Conservation (phyloP, 768 basidiomycete genomes). For the Chalciporus sphaerocephalus region DNA sequence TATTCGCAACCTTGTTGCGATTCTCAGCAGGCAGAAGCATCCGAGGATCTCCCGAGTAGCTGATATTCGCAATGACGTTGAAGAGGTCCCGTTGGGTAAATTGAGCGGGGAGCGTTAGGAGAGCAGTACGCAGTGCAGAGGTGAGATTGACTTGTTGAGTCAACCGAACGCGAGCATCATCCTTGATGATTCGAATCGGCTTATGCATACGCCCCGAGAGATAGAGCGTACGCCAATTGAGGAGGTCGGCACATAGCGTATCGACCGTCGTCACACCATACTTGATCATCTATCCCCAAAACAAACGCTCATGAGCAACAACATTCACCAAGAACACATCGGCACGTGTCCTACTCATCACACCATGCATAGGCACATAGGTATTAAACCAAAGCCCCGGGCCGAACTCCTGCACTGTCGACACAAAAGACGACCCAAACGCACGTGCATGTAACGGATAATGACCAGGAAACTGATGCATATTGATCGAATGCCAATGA, state of each 20-base stretch:
- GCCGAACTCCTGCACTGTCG: conserved; percentile 63
- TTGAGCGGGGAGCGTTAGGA: conserved; percentile 76
- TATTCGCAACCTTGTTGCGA: conserved; percentile 89
- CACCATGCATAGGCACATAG: conserved; percentile 76
- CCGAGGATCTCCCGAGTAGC: conserved; percentile 86
- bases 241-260: conserved; percentile 81
- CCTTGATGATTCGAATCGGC: conserved; percentile 87
- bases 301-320: background rate
- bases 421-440: conserved; percentile 80
- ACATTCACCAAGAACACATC: background rate
- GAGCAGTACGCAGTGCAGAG: conserved; percentile 84
- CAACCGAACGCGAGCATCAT: conserved; percentile 86
- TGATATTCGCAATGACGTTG: conserved; percentile 78
- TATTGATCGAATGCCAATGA: conserved; percentile 95
- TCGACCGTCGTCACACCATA: conserved; percentile 95
- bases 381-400: conserved; percentile 98
- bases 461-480: conserved; percentile 86
- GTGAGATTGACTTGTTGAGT: conserved; percentile 93
- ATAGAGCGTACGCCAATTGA: conserved; percentile 92
- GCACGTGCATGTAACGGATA: conserved; percentile 87
- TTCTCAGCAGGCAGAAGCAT: conserved; percentile 96
- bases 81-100: conserved; percentile 85
- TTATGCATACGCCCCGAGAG: conserved; percentile 97
- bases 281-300: conserved; percentile 69
- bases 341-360: conserved; percentile 50